Percentiles rank a stretch among this genome's conserved stretches.
phyloP scores from a whole-genome alignment of 2,329 filamentous ascomycete genomes.

The Lithohypha guttulata region DNA sequence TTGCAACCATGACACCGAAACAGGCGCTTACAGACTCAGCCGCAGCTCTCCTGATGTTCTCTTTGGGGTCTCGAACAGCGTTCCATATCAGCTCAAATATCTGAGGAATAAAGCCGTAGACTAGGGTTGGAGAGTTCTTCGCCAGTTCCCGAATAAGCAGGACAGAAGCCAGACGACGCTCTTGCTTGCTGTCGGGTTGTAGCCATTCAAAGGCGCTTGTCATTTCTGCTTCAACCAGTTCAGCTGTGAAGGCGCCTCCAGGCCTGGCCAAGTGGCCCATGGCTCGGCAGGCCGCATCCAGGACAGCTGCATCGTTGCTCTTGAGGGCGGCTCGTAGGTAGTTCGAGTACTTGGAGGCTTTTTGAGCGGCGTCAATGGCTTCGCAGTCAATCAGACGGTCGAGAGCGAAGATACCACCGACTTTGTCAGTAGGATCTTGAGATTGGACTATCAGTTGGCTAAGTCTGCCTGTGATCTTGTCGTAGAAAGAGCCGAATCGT shows the following conservation, averaged over 20 bases:
- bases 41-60: constrained; percentile 83
- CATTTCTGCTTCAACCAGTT: constrained; percentile 92
- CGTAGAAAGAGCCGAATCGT: constrained; percentile 63
- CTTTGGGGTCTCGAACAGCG: constrained; percentile 76
- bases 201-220: constrained; percentile 95
- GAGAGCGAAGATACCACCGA: constrained; percentile 84
- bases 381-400: constrained; percentile 94
- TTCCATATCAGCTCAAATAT: constrained; percentile 97
- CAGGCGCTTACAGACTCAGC: constrained; percentile 89
- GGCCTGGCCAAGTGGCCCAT: constrained; percentile 84
- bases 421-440: constrained; percentile 73
- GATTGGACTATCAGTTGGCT: constrained; percentile 70
- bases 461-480: constrained; percentile 54
- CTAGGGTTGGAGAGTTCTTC: constrained; percentile 82
- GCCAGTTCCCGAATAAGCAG: constrained; percentile 83
- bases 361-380: constrained; percentile 82
- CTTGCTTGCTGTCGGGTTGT: constrained; percentile 74
- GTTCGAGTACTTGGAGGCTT: constrained; percentile 87
- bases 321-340: constrained; percentile 79
- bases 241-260: constrained; percentile 85
- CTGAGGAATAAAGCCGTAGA: constrained; percentile 90
- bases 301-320: constrained; percentile 81
- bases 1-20: constrained; percentile 88
- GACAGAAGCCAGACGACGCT: constrained; percentile 86
- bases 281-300: constrained; percentile 80